A percentile compares a stretch with the other conserved stretches of the same genome.
These are phyloP conservation scores for Nitzschia putrida DNA, from an alignment of 108 stramenopile species.

Conservation along the genomic window DNA sequence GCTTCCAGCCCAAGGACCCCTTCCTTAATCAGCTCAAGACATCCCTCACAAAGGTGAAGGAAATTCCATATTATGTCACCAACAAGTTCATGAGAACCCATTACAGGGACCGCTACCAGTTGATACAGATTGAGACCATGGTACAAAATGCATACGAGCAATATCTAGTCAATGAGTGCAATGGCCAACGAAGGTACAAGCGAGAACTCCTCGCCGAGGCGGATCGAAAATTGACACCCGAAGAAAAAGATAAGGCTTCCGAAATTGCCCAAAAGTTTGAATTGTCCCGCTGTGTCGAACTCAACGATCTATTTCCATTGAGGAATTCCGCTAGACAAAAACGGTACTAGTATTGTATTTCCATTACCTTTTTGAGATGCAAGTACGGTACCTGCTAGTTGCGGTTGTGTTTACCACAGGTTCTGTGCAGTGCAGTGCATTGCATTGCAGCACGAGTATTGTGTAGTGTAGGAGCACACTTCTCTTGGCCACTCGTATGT, in stretches of 20 bases:
- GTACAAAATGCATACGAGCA: constrained; percentile 79
- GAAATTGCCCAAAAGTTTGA: constrained; percentile 63
- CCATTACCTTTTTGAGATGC: no score
- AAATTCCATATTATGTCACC: constrained; percentile 87
- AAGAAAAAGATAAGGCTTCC: constrained; percentile 46
- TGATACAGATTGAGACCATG: constrained; percentile 89
- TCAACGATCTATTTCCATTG: constrained; percentile 76
- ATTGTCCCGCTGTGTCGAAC: constrained; percentile 70
- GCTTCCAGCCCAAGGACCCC: constrained; percentile 55
- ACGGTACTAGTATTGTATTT: neutral
- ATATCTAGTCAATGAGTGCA: constrained; percentile 81
- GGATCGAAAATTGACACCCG: constrained; percentile 40
- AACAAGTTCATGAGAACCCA: constrained; percentile 81
- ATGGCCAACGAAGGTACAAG: constrained; percentile 72
- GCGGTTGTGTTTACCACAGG: no score
- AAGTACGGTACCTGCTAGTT: no score
- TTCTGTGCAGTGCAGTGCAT: no score
- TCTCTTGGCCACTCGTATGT: no score
- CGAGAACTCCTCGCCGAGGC: constrained; percentile 46
- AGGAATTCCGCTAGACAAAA: constrained; percentile 18
- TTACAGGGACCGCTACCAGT: constrained; percentile 78
- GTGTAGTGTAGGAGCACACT: no score
- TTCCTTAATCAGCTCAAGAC: constrained; percentile 73
- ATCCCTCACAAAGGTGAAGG: constrained; percentile 69
- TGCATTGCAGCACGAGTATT: no score